Percentiles rank a stretch among this genome's conserved stretches.
Conservation (phyloP, 2,329 filamentous ascomycete genomes). For the Metarhizium album region DNA sequence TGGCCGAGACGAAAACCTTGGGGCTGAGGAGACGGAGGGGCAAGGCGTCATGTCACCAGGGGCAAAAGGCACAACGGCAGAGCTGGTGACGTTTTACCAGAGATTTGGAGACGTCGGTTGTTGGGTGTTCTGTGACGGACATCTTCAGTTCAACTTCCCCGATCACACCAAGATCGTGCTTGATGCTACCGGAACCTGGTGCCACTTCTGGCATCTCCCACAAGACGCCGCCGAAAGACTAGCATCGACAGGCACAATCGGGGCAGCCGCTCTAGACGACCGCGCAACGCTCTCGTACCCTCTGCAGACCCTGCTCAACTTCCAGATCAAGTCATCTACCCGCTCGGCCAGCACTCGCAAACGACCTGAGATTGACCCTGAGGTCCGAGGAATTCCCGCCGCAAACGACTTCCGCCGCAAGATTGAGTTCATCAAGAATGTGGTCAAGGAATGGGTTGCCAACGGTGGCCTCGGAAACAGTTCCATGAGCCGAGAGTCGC, state of each 20-base stretch:
- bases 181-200: conserved; percentile 62
- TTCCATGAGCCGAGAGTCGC: conserved; percentile 41
- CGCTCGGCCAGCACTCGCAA: conserved; percentile 38
- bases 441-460: conserved; percentile 60
- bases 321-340: conserved; percentile 37
- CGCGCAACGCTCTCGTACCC: conserved; percentile 63
- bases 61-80: conserved; percentile 28
- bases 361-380: conserved; percentile 49
- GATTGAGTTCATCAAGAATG: conserved; percentile 58
- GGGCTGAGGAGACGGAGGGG: conserved; percentile 34
- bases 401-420: conserved; percentile 67
- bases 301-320: conserved; percentile 63
- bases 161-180: conserved; percentile 80
- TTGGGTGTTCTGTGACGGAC: conserved; percentile 72
- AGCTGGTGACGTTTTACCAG: conserved; percentile 71
- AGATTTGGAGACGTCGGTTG: conserved; percentile 70
- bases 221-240: conserved; percentile 59
- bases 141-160: conserved; percentile 79
- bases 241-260: conserved; percentile 52
- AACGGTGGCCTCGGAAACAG: conserved; percentile 62
- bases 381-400: conserved; percentile 52
- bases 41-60: conserved; percentile 29
- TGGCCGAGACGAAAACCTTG: conserved; percentile 55
- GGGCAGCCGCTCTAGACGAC: conserved; percentile 58
- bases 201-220: conserved; percentile 68